Evolutionary conservation across 768 basidiomycete species (phyloP).

Genomic region (Boletus speciosus): DNA sequence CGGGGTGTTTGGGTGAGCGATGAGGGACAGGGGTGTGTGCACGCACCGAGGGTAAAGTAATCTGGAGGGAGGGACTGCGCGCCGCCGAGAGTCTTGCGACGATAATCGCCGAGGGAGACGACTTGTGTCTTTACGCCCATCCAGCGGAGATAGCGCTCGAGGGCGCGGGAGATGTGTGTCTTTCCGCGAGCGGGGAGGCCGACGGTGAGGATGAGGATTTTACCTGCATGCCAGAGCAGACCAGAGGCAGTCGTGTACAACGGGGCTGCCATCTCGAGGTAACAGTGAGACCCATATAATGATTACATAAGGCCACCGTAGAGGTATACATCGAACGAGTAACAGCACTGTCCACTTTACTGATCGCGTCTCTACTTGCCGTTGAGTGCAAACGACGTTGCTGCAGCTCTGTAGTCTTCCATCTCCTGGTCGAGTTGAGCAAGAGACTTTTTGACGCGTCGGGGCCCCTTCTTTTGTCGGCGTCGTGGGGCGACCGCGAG

Average conservation of each 20-base stretch:
- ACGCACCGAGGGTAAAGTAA: slow-evolving; percentile 81
- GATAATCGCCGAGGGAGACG: slow-evolving; percentile 92
- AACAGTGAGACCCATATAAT: neutral
- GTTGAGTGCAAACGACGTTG: slow-evolving; percentile 7
- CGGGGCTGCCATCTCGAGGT: slow-evolving; percentile 71
- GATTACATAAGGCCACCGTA: slow-evolving; percentile 17
- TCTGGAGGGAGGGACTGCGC: slow-evolving; percentile 86
- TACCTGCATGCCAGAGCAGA: slow-evolving; percentile 87
- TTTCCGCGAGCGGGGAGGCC: slow-evolving; percentile 94
- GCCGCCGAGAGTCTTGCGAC: slow-evolving; percentile 84
- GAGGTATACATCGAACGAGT: too few species aligned
- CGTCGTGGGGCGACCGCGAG: slow-evolving; percentile 33
- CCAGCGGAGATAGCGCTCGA: slow-evolving; percentile 98
- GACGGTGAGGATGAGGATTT: slow-evolving; percentile 90
- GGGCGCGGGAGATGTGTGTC: slow-evolving; percentile 92
- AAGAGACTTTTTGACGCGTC: slow-evolving; percentile 63
- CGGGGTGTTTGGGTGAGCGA: neutral
- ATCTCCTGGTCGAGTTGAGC: slow-evolving; percentile 75
- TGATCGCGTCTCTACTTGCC: slow-evolving; percentile 3
- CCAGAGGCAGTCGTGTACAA: slow-evolving; percentile 90
- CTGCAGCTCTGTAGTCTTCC: slow-evolving; percentile 68
- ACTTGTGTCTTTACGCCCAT: slow-evolving; percentile 96
- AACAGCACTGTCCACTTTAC: too few species aligned
- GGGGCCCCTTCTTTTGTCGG: slow-evolving; percentile 70
- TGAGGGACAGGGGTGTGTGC: accelerated